Base-by-base conservation (phyloP, 1,284 basidiomycete genomes). In the Moniliella sp. region DNA sequence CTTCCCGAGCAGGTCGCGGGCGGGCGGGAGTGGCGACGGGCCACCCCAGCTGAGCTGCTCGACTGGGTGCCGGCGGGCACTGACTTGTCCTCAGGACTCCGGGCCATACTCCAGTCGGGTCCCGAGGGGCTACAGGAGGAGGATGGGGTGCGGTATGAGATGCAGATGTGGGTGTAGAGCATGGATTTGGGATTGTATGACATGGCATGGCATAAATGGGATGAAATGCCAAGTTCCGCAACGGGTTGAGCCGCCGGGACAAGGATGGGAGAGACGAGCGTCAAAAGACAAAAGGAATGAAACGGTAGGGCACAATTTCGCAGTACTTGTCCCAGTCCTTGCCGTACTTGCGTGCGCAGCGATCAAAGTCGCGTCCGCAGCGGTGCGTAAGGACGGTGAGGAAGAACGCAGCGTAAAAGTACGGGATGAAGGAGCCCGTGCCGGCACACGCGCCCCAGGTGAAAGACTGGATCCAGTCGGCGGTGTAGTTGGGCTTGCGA, bases 401-500 rank as follows among this genome's bases (percentile, higher is more conserved):
- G 39, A 52, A 48, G 38, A 59, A 51, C 13, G 43, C 34, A n/a
- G 38, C 43, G 37, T 57, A 78, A 69, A 81, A 94, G 66, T 91
- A 86, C 0, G 84, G 84, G 57, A 97, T 93, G 30, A 75, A 68
- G 4, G 78, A 78, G 30, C 75, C 71, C 14, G 73, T 67, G 21
- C 88, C 84, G 30, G 82, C 75, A 50, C 78, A 69, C 28, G 78
- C 71, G 35, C 81, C 86, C 88, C 88, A 94, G 28, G 74, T 77
- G 49, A 88, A 69, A 44, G 76, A 37, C 41, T 56, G 53, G 19
- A 69, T 66, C 78, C 78, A 83, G 62, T 86, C 81, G 37, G 57
- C 55, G 2, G 78, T 80, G 37, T 58, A 62, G 46, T 62, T 59
- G 35, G 49, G 38, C 40, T 50, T 46, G 34, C 42, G 42, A 4